These are phyloP conservation scores for Mucor irregularis DNA, from an alignment of 371 early-diverging fungal species.

Conservation along the genomic window DNA sequence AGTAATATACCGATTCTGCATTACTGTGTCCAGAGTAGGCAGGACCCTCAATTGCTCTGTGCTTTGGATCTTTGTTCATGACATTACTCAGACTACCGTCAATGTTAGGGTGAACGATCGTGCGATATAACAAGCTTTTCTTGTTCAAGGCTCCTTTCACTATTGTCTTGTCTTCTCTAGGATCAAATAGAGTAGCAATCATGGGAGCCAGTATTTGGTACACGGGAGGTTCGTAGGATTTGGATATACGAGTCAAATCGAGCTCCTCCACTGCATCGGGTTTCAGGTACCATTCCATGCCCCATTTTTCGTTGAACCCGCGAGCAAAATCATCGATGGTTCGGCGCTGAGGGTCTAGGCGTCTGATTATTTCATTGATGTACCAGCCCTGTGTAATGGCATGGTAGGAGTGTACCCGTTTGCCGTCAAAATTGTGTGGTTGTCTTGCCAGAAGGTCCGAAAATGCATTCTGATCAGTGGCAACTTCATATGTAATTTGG, in stretches of 20 bases:
- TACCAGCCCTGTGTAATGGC: constrained; percentile 72
- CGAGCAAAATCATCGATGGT: constrained; percentile 60
- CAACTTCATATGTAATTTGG: constrained; percentile 32
- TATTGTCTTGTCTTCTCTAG: background rate
- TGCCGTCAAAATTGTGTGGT: constrained; percentile 65
- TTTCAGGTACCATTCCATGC: constrained; percentile 62
- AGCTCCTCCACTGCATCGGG: constrained; percentile 34
- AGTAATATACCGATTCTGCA: constrained; percentile 53
- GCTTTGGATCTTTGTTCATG: constrained; percentile 2
- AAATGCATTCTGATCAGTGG: constrained; percentile 33
- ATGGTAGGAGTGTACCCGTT: constrained; percentile 58
- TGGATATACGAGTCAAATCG: constrained; percentile 26
- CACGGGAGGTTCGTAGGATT: background rate
- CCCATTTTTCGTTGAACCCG: constrained; percentile 44
- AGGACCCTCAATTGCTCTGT: constrained; percentile 27
- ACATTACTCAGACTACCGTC: background rate
- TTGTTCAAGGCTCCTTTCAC: constrained; percentile 1
- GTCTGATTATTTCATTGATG: constrained; percentile 68
- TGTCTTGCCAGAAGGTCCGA: constrained; percentile 55
- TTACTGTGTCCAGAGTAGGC: constrained; percentile 59
- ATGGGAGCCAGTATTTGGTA: background rate
- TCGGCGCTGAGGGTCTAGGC: constrained; percentile 53
- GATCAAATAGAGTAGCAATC: background rate
- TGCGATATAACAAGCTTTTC: background rate
- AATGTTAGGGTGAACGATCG: background rate